Base-by-base conservation (phyloP, 2,329 filamentous ascomycete genomes). In the Pseudocercospora cruenta region DNA sequence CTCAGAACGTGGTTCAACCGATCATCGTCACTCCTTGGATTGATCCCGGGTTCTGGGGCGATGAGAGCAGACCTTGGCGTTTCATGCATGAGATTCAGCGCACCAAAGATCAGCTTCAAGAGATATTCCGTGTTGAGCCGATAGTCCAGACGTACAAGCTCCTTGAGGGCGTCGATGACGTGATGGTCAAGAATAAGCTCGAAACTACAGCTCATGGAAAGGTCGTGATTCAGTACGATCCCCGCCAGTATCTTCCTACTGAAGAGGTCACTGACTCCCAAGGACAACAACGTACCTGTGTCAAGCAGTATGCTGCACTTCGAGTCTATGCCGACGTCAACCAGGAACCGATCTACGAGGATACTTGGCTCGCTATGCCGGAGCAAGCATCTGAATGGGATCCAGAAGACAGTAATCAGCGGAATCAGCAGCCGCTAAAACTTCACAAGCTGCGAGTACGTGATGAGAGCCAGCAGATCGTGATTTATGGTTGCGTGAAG, bases 1-100 rank as follows among this genome's bases (percentile, higher is more conserved):
- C 59, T n/a, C 14, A 53, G 12, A 67, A 67, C 47, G 14, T 26
- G 14, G 21, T 65, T 14, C 33, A 51, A 24, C 43, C 60, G 5
- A 63, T 67, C 62, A 67, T 67, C 47, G 28, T 65, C 54, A 67
- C 66, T 14, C 66, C 66, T 19, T 22, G 16, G 10, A 58, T 62
- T 24, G 51, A 57, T 14, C 19, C 54, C n/a, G 14, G 5, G 4
- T 33, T 43, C 28, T 58, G 22, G 24, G 54, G 55, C 9, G 53
- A 58, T 16, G n/a, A 36, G 39, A 47, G n/a, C 12, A 26, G 49
- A 26, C 51, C 58, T 9, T 65, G 62, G 54, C 19, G 26, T 12
- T 65, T 45, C n/a, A 54, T 58, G 16, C 31, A 24, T 16, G 53
- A 65, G 16, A 36, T 67, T 19, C 19, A 54, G 19, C 39, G 28